Evolutionary conservation across 371 early-diverging fungal species (phyloP).

Genomic region (Zopfochytrium polystomum): DNA sequence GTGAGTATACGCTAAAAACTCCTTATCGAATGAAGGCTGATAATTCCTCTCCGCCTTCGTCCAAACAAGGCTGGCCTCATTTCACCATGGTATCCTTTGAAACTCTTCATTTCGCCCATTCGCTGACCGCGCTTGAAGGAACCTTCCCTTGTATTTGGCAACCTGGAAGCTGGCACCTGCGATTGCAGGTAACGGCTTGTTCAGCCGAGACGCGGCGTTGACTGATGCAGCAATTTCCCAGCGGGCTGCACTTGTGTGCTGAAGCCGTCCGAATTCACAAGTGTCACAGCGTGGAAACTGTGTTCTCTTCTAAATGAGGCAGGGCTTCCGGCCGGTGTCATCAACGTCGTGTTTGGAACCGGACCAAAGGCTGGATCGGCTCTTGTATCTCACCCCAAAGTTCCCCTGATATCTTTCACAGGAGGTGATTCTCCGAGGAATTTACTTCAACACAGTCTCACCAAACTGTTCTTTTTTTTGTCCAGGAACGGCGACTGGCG

Average conservation of each 20-base stretch:
- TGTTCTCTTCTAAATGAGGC: conserved; percentile 61
- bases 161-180: conserved; percentile 80
- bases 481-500: conserved; percentile 65
- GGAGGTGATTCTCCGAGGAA: conserved; percentile 52
- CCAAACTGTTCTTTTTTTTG: conserved; percentile 7
- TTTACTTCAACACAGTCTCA: not conserved
- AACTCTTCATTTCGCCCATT: conserved; percentile 45
- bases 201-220: not conserved
- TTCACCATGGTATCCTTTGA: conserved; percentile 54
- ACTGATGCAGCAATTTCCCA: not conserved
- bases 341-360: conserved; percentile 74
- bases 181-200: conserved; percentile 49
- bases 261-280: conserved; percentile 76
- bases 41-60: not conserved
- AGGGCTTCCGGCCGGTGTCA: conserved; percentile 69
- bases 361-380: conserved; percentile 59
- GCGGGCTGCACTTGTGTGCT: conserved; percentile 68
- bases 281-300: conserved; percentile 63
- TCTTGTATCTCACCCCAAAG: conserved; percentile 62
- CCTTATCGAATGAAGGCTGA: not conserved
- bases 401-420: conserved; percentile 72
- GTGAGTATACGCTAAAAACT: conserved; percentile 2
- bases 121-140: too few species aligned
- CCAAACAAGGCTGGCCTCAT: conserved; percentile 61
- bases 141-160: conserved; percentile 61